Base-by-base conservation (phyloP, 2,329 filamentous ascomycete species). In the Ramichloridium luteum region DNA sequence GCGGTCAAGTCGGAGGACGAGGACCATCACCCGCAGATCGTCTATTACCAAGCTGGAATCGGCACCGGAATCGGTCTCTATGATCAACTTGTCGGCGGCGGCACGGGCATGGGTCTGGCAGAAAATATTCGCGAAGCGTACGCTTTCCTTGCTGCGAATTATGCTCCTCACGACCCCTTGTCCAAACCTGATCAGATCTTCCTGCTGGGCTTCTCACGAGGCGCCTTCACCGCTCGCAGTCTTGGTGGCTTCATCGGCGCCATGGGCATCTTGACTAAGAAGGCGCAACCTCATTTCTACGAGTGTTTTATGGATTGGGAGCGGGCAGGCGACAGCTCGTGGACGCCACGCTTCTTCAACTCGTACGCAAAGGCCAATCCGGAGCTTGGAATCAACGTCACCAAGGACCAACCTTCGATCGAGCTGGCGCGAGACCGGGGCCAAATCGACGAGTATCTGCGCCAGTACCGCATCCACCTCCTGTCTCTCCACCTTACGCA, bases 131-230 rank as follows among this genome's bases (percentile, higher is more conserved):
- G 71, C 9, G 72, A 76, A 48, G 68, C 71, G 2, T 78, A 78
- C 46, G 61, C 66, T 4, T 77, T 75, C 45, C 56, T 77, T 2
- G 74, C 70, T 33, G 65, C 68, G 43, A 77, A 77, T 52, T 76
- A 75, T 44, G 39, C 48, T 5, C 43, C 47, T 11, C 41, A 51
- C 13, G 43, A 49, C 25, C 20, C 20, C 20, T 8, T n/a, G 8
- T n/a, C 8, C 8, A n/a, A 23, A n/a, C 20, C 20, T n/a, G 20
- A 23, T n/a, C 58, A 59, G 8, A 61, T 65, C 25, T 64, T 58
- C 44, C 41, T 65, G 3, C 51, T 64, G 18, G 62, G 62, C 2
- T 64, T 63, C 42, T 61, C 58, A 4, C 50, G 62, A 23, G 61
- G 61, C n/a, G 56, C 61, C 1, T 65, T 56, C 36, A 65, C 58